phyloP scores from a whole-genome alignment of 805 yeast genomes.

The Yueomyces sinensis region DNA sequence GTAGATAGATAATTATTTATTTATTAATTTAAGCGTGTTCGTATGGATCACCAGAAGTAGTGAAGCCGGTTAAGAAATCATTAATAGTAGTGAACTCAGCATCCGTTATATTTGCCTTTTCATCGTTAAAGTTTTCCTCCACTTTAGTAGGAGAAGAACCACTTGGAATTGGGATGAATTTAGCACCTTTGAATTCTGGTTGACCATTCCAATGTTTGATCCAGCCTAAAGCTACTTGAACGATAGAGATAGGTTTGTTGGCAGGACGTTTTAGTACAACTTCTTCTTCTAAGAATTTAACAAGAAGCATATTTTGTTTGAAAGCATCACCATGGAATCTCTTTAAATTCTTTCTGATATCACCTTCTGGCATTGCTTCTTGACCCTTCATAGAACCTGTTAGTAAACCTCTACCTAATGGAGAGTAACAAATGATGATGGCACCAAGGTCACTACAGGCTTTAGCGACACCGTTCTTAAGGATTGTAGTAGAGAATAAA shows the following conservation, averaged over 20 bases:
- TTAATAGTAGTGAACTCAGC: constrained; percentile 44
- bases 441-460: constrained; percentile 44
- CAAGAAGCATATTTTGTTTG: constrained; percentile 36
- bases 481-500: constrained; percentile 48
- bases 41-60: constrained; percentile 45
- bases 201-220: constrained; percentile 30
- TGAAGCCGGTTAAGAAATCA: constrained; percentile 28
- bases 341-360: constrained; percentile 37
- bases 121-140: constrained; percentile 39
- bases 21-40: constrained; percentile 15
- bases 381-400: constrained; percentile 43
- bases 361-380: constrained; percentile 41
- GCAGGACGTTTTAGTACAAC: constrained; percentile 39
- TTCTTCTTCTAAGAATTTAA: constrained; percentile 33
- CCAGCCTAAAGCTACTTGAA: constrained; percentile 68
- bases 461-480: constrained; percentile 49
- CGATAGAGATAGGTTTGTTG: constrained; percentile 32
- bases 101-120: constrained; percentile 33
- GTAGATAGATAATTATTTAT: no score
- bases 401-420: constrained; percentile 66
- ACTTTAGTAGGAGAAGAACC: constrained; percentile 49
- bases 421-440: constrained; percentile 71
- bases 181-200: constrained; percentile 28
- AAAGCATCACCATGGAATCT: constrained; percentile 48
- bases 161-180: constrained; percentile 70